Evolutionary conservation across 2,329 filamentous ascomycete genomes (phyloP).

Genomic region (Fusarium veterinarium): DNA sequence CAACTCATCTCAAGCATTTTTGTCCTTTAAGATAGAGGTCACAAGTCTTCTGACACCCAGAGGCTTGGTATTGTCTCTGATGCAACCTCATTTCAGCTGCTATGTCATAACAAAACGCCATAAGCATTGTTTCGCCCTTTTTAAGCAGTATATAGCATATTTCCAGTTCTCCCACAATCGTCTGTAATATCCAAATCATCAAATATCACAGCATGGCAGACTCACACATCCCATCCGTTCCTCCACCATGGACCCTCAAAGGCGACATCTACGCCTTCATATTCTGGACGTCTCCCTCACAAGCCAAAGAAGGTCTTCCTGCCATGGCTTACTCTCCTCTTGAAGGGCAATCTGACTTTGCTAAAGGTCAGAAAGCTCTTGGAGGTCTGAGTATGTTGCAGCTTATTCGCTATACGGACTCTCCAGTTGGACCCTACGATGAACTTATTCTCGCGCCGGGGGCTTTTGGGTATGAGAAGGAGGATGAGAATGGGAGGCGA

Average conservation of each 20-base stretch:
- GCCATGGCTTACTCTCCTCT: conserved; percentile 59
- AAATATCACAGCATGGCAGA: conserved; percentile 1
- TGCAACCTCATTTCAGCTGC: neutral
- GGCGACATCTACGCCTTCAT: conserved; percentile 58
- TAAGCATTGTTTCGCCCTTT: neutral
- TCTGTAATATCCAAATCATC: neutral
- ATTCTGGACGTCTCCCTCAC: conserved; percentile 52
- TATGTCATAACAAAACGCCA: neutral
- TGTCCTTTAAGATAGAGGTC: neutral
- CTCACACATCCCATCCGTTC: conserved; percentile 36
- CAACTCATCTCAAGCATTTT: neutral
- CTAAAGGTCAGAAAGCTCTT: conserved; percentile 50
- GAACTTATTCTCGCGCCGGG: conserved; percentile 63
- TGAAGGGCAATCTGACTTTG: conserved; percentile 56
- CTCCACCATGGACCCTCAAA: conserved; percentile 58
- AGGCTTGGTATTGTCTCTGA: neutral
- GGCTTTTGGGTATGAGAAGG: conserved; percentile 55
- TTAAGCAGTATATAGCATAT: neutral
- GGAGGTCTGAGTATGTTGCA: conserved; percentile 63
- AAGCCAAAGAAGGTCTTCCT: conserved; percentile 49
- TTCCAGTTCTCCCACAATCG: neutral
- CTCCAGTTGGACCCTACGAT: conserved; percentile 65
- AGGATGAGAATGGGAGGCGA: conserved; percentile 49
- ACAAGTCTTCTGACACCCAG: neutral
- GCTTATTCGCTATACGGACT: conserved; percentile 62